A percentile compares a stretch with the other conserved stretches of the same genome.
Conservation (phyloP, 441 rosid genomes). For the Macaranga tanarius region DNA sequence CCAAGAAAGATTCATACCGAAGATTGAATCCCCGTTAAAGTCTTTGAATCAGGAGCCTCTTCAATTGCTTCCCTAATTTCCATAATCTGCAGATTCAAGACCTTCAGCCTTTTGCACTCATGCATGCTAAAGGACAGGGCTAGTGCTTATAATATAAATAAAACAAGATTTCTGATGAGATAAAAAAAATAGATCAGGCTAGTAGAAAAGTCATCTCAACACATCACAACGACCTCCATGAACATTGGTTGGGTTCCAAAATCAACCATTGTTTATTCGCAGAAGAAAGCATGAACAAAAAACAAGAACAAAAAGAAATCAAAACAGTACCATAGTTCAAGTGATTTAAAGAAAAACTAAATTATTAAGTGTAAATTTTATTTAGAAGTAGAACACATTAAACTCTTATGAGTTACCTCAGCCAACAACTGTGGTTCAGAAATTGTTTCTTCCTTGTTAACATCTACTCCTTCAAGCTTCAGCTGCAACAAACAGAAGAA, state of each 20-base stretch:
- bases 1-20: conserved; percentile 46
- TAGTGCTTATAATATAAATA: background rate
- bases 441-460: conserved; percentile 87
- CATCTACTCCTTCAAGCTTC: conserved; percentile 67
- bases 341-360: background rate
- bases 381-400: background rate
- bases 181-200: background rate
- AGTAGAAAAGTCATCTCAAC: background rate
- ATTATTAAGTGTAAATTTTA: background rate
- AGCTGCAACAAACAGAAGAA: conserved; percentile 40
- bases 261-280: background rate
- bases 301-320: background rate
- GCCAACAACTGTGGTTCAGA: conserved; percentile 67
- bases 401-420: conserved; percentile 48
- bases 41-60: conserved; percentile 64
- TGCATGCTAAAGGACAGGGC: background rate
- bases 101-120: background rate
- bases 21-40: conserved; percentile 55
- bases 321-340: background rate
- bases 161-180: background rate
- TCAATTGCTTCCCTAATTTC: conserved; percentile 90
- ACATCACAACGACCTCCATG: background rate
- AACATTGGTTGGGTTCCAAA: background rate
- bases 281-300: background rate
- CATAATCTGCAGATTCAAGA: conserved; percentile 59